Conservation (phyloP, 345 rosid genomes). For the Mallotus nudiflorus region DNA sequence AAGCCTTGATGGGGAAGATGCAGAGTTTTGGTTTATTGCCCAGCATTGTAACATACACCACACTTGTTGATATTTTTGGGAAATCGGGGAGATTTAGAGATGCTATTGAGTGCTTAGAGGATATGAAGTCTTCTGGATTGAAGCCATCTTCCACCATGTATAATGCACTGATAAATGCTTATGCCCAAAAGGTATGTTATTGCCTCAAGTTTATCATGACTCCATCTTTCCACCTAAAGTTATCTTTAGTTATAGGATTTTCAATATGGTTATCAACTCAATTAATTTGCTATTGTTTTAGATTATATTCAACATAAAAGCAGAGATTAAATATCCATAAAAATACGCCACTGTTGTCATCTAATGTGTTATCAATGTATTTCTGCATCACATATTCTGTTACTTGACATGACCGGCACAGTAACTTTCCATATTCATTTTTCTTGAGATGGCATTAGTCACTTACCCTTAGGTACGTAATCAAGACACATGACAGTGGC, state of each 20-base stretch:
- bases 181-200: constrained; percentile 83
- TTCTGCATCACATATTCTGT: not conserved
- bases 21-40: constrained; percentile 63
- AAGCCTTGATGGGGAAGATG: constrained; percentile 65
- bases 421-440: not conserved
- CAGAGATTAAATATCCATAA: not conserved
- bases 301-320: not conserved
- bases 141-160: constrained; percentile 86
- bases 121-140: constrained; percentile 76
- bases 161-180: constrained; percentile 94
- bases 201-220: constrained; percentile 11
- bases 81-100: constrained; percentile 82
- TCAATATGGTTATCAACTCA: not conserved
- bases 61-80: constrained; percentile 86
- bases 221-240: not conserved
- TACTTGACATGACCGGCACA: not conserved
- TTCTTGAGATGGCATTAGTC: not conserved
- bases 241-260: not conserved
- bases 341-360: not conserved
- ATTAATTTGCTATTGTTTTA: not conserved
- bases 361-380: not conserved
- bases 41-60: constrained; percentile 79
- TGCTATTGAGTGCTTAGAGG: constrained; percentile 84
- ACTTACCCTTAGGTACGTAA: not conserved
- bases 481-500: not conserved